Percentiles rank a stretch among this genome's conserved stretches.
phyloP scores from a whole-genome alignment of 495 filamentous ascomycete species.

The Xylaria castorea region DNA sequence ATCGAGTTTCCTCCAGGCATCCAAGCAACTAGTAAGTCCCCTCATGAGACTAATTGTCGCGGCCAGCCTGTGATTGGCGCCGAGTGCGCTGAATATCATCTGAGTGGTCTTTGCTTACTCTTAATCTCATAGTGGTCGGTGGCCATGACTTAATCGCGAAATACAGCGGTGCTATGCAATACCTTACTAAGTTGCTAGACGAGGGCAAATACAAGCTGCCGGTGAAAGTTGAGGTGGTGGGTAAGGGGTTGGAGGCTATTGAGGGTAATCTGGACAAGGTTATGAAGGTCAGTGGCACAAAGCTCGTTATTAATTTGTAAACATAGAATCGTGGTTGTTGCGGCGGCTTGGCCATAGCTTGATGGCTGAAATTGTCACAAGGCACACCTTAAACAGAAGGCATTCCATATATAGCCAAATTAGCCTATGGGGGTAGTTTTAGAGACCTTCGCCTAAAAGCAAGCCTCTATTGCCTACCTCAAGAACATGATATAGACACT shows the following conservation, averaged over 20 bases:
- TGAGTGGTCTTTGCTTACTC: neutral
- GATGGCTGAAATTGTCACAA: too few relatives aligned
- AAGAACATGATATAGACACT: neutral
- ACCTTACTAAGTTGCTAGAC: neutral
- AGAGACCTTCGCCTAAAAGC: neutral
- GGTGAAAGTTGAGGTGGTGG: constrained; percentile 1
- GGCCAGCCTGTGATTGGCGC: neutral
- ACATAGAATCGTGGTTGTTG: neutral
- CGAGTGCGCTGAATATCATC: neutral
- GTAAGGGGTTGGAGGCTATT: neutral
- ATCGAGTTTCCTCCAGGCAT: neutral
- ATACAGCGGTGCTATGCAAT: neutral
- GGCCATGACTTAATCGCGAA: neutral
- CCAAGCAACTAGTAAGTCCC: neutral
- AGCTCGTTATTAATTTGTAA: neutral
- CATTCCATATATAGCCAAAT: neutral
- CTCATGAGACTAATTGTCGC: neutral
- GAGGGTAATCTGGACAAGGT: neutral
- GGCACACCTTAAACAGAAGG: too few relatives aligned
- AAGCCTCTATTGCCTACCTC: neutral
- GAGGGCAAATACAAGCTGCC: neutral
- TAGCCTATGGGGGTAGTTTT: neutral
- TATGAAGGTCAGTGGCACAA: neutral
- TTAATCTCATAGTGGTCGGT: neutral
- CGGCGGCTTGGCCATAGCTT: neutral